A percentile compares a stretch with the other conserved stretches of the same genome.
Evolutionary conservation across 345 rosid genomes (phyloP).

Genomic region (Orychophragmus violaceus): DNA sequence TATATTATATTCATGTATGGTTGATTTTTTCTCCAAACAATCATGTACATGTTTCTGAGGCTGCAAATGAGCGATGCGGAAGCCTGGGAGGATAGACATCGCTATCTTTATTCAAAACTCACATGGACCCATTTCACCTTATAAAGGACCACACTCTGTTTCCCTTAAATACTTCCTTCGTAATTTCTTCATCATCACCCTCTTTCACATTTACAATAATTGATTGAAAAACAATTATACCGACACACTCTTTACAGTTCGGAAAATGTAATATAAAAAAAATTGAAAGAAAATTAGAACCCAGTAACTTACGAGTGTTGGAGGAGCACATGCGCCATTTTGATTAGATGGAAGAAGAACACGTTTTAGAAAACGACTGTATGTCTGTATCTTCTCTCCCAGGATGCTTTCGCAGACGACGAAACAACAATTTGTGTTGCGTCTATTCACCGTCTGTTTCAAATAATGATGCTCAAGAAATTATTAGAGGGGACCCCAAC

Average conservation of each 20-base stretch:
- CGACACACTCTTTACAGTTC: not conserved
- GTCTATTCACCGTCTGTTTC: conserved; percentile 1
- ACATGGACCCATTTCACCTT: conserved; percentile 27
- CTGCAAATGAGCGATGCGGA: conserved; percentile 35
- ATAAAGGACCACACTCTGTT: conserved; percentile 25
- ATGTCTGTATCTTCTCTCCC: not conserved
- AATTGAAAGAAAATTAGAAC: not conserved
- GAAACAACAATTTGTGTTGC: conserved; percentile 5
- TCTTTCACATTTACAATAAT: conserved; percentile 19
- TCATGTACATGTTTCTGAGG: conserved; percentile 53
- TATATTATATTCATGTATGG: not conserved
- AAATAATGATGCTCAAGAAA: conserved; percentile 12
- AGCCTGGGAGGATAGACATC: conserved; percentile 39
- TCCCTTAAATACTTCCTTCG: not conserved
- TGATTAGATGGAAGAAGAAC: conserved; percentile 13
- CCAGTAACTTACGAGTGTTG: conserved; percentile 20
- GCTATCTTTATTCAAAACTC: conserved; percentile 32
- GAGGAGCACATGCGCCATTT: conserved; percentile 12
- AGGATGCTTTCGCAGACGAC: conserved; percentile 29
- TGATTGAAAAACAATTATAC: not conserved
- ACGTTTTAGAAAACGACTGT: conserved; percentile 14
- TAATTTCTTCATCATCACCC: conserved; percentile 10
- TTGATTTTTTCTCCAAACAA: not conserved
- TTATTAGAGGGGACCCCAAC: not conserved
- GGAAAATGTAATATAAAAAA: not conserved